These are phyloP conservation scores for Kluyveromyces starmeri DNA, from an alignment of 805 yeast species.

Conservation along the genomic window DNA sequence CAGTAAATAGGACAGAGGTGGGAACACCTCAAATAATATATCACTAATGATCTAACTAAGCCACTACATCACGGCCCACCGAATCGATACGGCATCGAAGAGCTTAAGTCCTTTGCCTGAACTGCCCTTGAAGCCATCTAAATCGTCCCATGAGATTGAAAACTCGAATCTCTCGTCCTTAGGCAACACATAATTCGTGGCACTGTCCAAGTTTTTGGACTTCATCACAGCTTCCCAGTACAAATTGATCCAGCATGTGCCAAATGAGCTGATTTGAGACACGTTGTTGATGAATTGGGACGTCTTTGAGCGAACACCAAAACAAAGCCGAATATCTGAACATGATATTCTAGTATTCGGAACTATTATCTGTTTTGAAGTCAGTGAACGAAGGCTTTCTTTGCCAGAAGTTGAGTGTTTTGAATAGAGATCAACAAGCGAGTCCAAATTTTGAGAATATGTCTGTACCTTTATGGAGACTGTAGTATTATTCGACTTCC, in stretches of 20 bases:
- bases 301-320: slow-evolving; percentile 14
- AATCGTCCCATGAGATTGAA: slow-evolving; percentile 36
- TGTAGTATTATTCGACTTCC: slow-evolving; percentile 1
- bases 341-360: slow-evolving; percentile 4
- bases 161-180: slow-evolving; percentile 6
- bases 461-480: slow-evolving; percentile 16
- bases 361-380: slow-evolving; percentile 1
- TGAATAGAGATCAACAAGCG: slow-evolving; percentile 1
- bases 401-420: not conserved
- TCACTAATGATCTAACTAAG: too few species aligned
- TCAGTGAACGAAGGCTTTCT: not conserved
- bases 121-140: slow-evolving; percentile 66
- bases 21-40: too few species aligned
- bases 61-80: slow-evolving; percentile 14
- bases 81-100: slow-evolving; percentile 42
- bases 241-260: slow-evolving; percentile 37
- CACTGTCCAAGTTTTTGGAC: slow-evolving; percentile 9
- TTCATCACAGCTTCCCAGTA: slow-evolving; percentile 33
- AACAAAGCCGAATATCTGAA: slow-evolving; percentile 21
- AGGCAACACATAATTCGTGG: slow-evolving; percentile 6
- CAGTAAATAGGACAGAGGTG: not conserved
- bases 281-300: slow-evolving; percentile 13
- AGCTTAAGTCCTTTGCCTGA: slow-evolving; percentile 41
- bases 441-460: not conserved
- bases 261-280: slow-evolving; percentile 13